A percentile compares a stretch with the other conserved stretches of the same genome.
These are phyloP conservation scores for Linanthus parryae DNA, from an alignment of 148 eudicot genomes.

Conservation along the genomic window DNA sequence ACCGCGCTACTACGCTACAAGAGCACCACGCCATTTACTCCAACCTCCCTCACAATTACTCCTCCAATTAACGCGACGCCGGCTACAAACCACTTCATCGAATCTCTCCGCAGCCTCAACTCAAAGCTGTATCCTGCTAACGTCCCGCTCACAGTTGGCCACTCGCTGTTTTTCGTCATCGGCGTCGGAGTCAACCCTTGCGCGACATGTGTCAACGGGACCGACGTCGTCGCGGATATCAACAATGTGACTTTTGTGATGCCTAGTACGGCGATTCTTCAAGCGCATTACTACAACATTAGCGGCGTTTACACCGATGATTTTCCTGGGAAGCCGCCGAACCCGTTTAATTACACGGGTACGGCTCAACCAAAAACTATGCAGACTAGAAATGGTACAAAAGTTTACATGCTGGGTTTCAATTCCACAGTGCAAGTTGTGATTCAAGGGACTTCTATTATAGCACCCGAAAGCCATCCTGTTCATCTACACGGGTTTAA, in stretches of 20 bases:
- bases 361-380: slow-evolving; percentile 28
- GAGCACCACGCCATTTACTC: slow-evolving; percentile 13
- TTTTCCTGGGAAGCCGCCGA: slow-evolving; percentile 53
- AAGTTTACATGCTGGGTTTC: slow-evolving; percentile 35
- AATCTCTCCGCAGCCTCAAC: slow-evolving; percentile 45
- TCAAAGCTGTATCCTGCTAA: slow-evolving; percentile 45
- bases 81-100: slow-evolving; percentile 19
- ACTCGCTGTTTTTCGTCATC: slow-evolving; percentile 41
- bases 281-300: slow-evolving; percentile 54
- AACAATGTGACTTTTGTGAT: slow-evolving; percentile 64
- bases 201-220: slow-evolving; percentile 48
- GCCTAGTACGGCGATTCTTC: slow-evolving; percentile 59
- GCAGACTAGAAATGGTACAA: slow-evolving; percentile 54
- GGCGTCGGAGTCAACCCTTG: slow-evolving; percentile 67
- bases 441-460: slow-evolving; percentile 44
- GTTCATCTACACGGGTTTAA: slow-evolving; percentile 63
- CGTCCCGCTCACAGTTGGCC: slow-evolving; percentile 47
- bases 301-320: slow-evolving; percentile 59
- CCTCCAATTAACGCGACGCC: slow-evolving; percentile 56
- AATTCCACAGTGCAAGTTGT: slow-evolving; percentile 66
- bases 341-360: slow-evolving; percentile 52
- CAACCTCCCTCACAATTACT: slow-evolving; percentile 25
- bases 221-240: slow-evolving; percentile 39
- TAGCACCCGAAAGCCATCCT: slow-evolving; percentile 75
- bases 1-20: slow-evolving; percentile 39